Evolutionary conservation across 306 rosid species (phyloP), one percentile per base, ranked within the genome.

Genomic region (Pachyrhizus erosus): DNA sequence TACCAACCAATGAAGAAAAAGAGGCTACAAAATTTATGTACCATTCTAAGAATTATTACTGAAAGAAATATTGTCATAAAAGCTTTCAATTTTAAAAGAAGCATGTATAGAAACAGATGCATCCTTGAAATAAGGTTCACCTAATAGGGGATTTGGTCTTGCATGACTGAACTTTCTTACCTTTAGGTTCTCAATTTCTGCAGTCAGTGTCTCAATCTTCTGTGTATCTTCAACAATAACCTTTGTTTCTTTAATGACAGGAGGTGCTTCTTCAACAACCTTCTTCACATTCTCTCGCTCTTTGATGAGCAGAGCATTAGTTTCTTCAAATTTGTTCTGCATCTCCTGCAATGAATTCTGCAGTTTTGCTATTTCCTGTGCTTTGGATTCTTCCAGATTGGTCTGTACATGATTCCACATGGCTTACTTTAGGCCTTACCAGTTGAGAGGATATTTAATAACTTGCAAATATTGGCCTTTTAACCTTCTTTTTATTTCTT

Each of bases 371-470:
- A 90, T 77, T 90, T 94, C 98, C 74, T 90, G 92, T 31, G 87
- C 91, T 86, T 90, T 94, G 40, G 90, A 90, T 88, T 91, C 98
- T 85, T 88, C 97, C 61, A 94, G 85, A 86, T 94, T 94, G 71
- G 94, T 89, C 97, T 91, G 94, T 90, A 86, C 80, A 74, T 49
- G 77, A 83, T 78, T 77, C 75, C 49, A 75, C 26, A 77, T 78
- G 64, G 71, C 64, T 76, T 82, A 46, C 34, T 45, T 85, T 42
- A 73, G 62, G 24, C 69, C 74, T 82, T 70, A 55, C 70, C 43
- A 39, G 57, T 34, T 75, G 37, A 37, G 54, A 79, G 33, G 79
- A 79, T 73, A 66, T 61, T 61, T 67, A 1, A 49, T 40, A 77
- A 70, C 65, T 82, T 40, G 78, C 14, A 82, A 52, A 21, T n/a